Conservation (phyloP, 768 basidiomycete genomes). For the Russula virescens region DNA sequence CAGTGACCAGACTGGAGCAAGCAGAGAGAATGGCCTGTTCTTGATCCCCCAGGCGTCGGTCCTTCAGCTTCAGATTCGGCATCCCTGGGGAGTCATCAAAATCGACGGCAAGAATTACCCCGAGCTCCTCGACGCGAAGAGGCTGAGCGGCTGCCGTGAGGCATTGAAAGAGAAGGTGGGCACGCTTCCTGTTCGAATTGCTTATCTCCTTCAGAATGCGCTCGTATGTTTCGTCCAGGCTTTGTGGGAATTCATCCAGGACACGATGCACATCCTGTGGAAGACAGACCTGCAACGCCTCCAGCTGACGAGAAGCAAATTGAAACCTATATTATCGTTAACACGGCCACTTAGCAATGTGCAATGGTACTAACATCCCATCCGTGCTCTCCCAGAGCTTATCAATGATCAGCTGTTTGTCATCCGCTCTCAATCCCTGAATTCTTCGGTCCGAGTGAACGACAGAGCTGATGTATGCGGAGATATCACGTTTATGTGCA, state of each 20-base stretch:
- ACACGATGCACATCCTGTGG: not conserved
- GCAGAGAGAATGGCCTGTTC: not conserved
- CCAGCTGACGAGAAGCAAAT: not conserved
- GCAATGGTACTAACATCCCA: not conserved
- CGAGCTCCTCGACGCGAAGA: not conserved
- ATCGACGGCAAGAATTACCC: not conserved
- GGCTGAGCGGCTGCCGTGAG: not conserved
- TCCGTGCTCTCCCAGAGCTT: not conserved
- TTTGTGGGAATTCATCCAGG: not conserved
- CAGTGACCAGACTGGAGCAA: not conserved
- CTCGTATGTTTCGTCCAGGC: constrained; percentile 5
- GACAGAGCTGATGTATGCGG: not conserved
- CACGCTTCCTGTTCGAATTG: not conserved
- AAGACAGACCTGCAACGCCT: not conserved
- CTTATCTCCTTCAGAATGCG: constrained; percentile 1
- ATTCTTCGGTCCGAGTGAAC: not conserved
- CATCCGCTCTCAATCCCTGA: not conserved
- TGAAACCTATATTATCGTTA: constrained; percentile 4
- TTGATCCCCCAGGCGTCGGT: not conserved
- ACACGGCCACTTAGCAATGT: not conserved
- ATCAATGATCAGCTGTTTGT: not conserved
- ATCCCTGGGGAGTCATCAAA: not conserved
- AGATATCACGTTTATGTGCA: not conserved
- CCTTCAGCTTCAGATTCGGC: not conserved
- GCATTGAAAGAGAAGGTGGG: constrained; percentile 1